Evolutionary conservation across 1,284 basidiomycete genomes (phyloP).

Genomic region (Megacollybia platyphylla): DNA sequence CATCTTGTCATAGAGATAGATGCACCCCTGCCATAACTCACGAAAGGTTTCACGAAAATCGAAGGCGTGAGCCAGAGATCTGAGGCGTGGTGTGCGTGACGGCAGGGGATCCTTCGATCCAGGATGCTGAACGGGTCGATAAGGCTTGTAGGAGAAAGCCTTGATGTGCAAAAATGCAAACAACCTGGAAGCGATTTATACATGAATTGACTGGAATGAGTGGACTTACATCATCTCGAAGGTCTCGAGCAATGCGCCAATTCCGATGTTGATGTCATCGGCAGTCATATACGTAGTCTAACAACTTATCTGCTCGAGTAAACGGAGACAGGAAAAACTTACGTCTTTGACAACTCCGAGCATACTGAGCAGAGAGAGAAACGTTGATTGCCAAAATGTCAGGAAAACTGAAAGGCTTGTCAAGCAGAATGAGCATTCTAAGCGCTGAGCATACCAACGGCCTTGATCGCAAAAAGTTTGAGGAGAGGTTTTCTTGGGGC

Average conservation of each 20-base stretch:
- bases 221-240: constrained; percentile 60
- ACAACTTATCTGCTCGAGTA: neutral
- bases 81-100: constrained; percentile 32
- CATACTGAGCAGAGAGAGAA: constrained; percentile 47
- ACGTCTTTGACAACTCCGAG: constrained; percentile 58
- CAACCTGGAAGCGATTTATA: constrained; percentile 21
- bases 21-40: constrained; percentile 41
- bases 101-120: constrained; percentile 16
- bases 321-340: constrained; percentile 11
- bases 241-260: constrained; percentile 56
- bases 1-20: constrained; percentile 40
- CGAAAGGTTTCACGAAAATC: constrained; percentile 55
- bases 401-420: constrained; percentile 43
- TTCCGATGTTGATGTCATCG: constrained; percentile 63
- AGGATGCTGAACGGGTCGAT: constrained; percentile 21
- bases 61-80: constrained; percentile 48
- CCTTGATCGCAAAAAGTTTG: constrained; percentile 65
- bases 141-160: constrained; percentile 64
- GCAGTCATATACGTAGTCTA: constrained; percentile 60
- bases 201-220: neutral
- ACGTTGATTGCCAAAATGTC: constrained; percentile 69
- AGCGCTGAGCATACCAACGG: constrained; percentile 36
- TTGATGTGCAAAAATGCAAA: constrained; percentile 64
- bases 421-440: neutral
- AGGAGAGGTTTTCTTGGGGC: constrained; percentile 52